These are phyloP conservation scores for Calophaca sinica DNA, from an alignment of 306 rosid species.

Conservation along the genomic window DNA sequence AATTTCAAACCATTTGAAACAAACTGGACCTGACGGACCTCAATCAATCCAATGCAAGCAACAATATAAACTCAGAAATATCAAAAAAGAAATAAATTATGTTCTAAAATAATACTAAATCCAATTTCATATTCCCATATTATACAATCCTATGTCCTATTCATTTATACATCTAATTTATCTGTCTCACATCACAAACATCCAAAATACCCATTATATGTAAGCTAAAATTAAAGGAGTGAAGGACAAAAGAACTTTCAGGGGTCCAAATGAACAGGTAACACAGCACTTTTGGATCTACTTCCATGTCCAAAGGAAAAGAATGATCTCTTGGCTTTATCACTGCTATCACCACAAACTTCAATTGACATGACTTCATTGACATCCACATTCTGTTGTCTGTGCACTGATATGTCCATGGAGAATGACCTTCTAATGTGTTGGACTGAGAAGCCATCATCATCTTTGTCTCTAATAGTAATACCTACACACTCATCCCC, in stretches of 20 bases:
- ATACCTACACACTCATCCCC: conserved; percentile 68
- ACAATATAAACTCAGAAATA: not conserved
- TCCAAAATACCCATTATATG: too few species aligned
- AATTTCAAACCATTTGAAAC: conserved; percentile 36
- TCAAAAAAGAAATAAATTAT: not conserved
- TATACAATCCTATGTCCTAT: conserved; percentile 46
- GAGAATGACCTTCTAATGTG: conserved; percentile 79
- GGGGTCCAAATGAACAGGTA: conserved; percentile 59
- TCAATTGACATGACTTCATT: conserved; percentile 54
- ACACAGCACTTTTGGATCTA: conserved; percentile 56
- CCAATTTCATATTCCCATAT: too few species aligned
- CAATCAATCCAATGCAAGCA: not conserved
- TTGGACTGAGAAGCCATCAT: conserved; percentile 50
- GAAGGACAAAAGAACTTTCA: not conserved
- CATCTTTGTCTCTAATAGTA: conserved; percentile 56
- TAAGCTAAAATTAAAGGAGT: not conserved
- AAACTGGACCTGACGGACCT: conserved; percentile 5
- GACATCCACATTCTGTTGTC: conserved; percentile 50
- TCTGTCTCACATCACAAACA: conserved; percentile 35
- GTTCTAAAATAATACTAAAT: not conserved
- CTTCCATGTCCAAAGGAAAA: conserved; percentile 75
- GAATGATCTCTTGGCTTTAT: conserved; percentile 60
- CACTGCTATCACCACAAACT: conserved; percentile 41
- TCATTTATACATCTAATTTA: conserved; percentile 35
- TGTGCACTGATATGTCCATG: conserved; percentile 68